Evolutionary conservation across 768 basidiomycete genomes (phyloP), one percentile per base, ranked within the genome.

Genomic region (Fistulinella prunicolor): DNA sequence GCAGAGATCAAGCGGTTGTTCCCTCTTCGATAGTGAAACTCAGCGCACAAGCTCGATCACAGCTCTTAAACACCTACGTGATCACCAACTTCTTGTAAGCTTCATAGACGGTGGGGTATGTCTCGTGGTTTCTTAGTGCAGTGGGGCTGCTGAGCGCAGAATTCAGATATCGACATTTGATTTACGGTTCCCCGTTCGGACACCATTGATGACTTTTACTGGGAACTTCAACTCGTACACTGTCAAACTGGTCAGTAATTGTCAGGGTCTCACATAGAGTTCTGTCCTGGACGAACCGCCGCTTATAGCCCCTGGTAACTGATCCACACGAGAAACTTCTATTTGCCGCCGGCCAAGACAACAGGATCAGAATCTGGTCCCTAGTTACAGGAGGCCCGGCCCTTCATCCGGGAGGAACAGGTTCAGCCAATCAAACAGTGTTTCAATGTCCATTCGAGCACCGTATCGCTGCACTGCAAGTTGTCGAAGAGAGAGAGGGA

Each of bases 311-410:
- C 6, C 70, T 87, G 6, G 69, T 77, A 1, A 58, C 80, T 16
- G 85, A 88, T 53, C 76, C 80, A 0, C 51, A 63, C 8, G 72
- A 83, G 40, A 70, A 78, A 23, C 76, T 83, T 42, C 58, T 91
- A 16, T 86, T 86, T 49, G 82, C 83, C 9, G 83, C 83, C 0
- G 86, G 86, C 9, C 76, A 81, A 51, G 87, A 91, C 63, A 53
- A 67, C 36, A 73, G 72, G 26, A 75, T 89, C 49, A 79, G 85
- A 20, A 77, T 75, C 3, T 90, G 88, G 88, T 85, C 85, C 10
- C 62, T 89, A 9, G 72, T 64, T 14, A 77, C 75, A 8, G 86
- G 85, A 5, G 66, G 65, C 20, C 51, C 49, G 12, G 51, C 60
- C 19, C 57, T 68, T 32, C 29, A 62, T 47, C 38, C 60, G 19